phyloP scores from a whole-genome alignment of 1,284 basidiomycete genomes.

The Malassezia sp. region DNA sequence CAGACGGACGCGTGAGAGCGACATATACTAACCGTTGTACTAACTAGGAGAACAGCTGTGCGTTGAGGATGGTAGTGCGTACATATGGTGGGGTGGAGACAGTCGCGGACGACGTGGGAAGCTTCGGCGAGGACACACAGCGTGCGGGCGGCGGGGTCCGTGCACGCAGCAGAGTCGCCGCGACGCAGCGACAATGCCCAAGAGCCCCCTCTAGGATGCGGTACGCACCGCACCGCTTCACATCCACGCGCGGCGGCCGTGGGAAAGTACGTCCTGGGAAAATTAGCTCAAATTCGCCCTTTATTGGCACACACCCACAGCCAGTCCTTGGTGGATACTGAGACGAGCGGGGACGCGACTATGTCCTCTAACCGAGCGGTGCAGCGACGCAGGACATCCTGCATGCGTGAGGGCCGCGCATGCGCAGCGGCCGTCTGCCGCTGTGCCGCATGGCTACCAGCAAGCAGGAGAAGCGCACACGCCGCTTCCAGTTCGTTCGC shows the following conservation, averaged over 20 bases:
- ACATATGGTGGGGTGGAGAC: too few relatives aligned
- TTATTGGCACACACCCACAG: conserved; percentile 2
- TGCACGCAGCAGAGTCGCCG: too few relatives aligned
- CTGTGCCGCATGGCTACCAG: too few relatives aligned
- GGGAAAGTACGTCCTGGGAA: conserved; percentile 3
- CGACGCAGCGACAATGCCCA: too few relatives aligned
- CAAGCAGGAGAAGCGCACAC: conserved; percentile 12
- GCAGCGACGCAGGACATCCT: neutral
- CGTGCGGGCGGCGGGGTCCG: too few relatives aligned
- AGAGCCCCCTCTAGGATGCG: too few relatives aligned
- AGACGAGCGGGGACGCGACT: conserved; percentile 1
- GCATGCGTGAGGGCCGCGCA: too few relatives aligned
- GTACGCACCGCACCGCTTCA: too few relatives aligned
- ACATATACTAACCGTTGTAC: conserved; percentile 23
- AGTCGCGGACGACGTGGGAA: too few relatives aligned
- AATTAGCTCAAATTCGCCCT: neutral
- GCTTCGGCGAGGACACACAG: too few relatives aligned
- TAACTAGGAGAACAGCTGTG: conserved; percentile 15
- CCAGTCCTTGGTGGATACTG: conserved; percentile 3
- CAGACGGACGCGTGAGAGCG: conserved; percentile 13
- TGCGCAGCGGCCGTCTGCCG: too few relatives aligned
- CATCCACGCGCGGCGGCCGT: conserved; percentile 2
- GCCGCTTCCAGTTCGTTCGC: conserved; percentile 12
- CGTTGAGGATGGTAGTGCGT: too few relatives aligned
- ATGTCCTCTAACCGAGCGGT: neutral